Conservation (phyloP, 305 asterid species). For the Monarda citriodora region DNA sequence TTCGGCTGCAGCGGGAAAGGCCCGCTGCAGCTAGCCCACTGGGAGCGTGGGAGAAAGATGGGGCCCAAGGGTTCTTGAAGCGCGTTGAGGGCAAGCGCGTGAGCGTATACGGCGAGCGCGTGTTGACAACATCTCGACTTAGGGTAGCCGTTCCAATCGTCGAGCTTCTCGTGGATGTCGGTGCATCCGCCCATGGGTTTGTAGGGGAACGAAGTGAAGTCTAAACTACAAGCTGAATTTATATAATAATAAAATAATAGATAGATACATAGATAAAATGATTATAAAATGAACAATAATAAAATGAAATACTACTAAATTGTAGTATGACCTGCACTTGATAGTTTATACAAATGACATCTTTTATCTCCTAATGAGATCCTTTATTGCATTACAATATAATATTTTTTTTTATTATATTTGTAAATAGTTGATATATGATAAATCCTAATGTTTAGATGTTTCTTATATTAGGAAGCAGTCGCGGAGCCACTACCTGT, state of each 20-base stretch:
- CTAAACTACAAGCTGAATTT: slow-evolving; percentile 44
- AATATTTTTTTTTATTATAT: too few species aligned
- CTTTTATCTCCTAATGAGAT: too few species aligned
- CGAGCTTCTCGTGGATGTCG: slow-evolving; percentile 5
- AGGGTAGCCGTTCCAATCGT: slow-evolving; percentile 10
- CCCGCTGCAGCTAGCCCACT: slow-evolving; percentile 36
- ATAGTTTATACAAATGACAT: too few species aligned
- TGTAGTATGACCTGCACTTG: too few species aligned
- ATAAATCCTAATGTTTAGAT: too few species aligned
- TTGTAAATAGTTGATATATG: too few species aligned
- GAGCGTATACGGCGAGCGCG: slow-evolving; percentile 35
- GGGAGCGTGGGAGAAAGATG: slow-evolving; percentile 32
- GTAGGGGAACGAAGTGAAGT: slow-evolving; percentile 47
- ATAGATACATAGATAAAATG: too few species aligned
- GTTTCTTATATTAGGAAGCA: too few species aligned
- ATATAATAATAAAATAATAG: neutral
- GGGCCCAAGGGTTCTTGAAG: slow-evolving; percentile 14
- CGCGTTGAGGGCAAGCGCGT: slow-evolving; percentile 48
- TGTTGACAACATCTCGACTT: slow-evolving; percentile 24
- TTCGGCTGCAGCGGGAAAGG: slow-evolving; percentile 38
- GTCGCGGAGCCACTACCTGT: too few species aligned
- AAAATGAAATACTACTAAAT: too few species aligned
- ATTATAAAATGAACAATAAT: too few species aligned
- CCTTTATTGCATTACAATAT: too few species aligned
- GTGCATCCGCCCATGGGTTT: slow-evolving; percentile 61